Evolutionary conservation across 176 grass and related monocot species (phyloP).

Genomic region (Luzula sylvatica): DNA sequence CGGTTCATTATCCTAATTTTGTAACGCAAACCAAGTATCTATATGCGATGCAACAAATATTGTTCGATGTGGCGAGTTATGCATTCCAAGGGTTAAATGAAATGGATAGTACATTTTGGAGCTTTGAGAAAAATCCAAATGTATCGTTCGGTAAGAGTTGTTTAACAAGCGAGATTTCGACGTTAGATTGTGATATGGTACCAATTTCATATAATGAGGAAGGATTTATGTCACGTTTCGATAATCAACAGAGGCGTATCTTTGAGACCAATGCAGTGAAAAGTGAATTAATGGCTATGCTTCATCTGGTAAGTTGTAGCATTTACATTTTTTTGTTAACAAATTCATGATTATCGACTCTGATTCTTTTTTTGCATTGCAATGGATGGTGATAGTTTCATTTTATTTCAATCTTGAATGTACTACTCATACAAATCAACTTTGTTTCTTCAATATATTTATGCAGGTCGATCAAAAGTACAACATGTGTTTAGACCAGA

Average conservation of each 20-base stretch:
- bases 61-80: conserved; percentile 41
- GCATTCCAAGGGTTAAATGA: conserved; percentile 30
- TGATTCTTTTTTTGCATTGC: too few relatives aligned
- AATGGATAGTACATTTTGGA: conserved; percentile 5
- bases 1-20: conserved; percentile 34
- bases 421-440: neutral
- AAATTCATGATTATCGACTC: too few relatives aligned
- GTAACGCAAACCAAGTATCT: conserved; percentile 40
- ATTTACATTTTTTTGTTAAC: too few relatives aligned
- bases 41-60: conserved; percentile 41
- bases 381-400: neutral
- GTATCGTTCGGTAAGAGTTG: conserved; percentile 28
- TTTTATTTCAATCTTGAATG: conserved; percentile 8
- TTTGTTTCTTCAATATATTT: neutral
- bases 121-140: conserved; percentile 15
- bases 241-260: conserved; percentile 1
- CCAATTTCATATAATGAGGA: conserved; percentile 12
- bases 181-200: conserved; percentile 15
- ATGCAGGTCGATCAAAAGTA: conserved; percentile 67
- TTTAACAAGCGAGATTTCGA: conserved; percentile 16
- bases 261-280: conserved; percentile 27
- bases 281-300: conserved; percentile 42
- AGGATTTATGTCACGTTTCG: neutral
- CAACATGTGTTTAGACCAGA: conserved; percentile 61
- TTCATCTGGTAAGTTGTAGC: conserved; percentile 41